phyloP scores from a whole-genome alignment of 495 filamentous ascomycete species.

The Podospora sp. region DNA sequence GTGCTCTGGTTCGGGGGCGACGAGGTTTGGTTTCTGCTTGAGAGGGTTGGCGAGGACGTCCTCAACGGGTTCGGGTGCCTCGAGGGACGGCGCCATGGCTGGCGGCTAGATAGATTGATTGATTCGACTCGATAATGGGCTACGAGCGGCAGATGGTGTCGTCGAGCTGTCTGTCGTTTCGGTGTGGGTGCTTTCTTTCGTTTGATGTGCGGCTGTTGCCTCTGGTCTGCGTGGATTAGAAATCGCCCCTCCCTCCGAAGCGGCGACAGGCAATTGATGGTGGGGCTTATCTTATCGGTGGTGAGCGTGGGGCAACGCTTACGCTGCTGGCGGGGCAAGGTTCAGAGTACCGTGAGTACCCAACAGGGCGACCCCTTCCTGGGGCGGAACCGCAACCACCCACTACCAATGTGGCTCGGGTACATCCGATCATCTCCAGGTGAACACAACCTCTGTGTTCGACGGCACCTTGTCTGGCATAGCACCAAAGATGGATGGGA shows the following conservation, averaged over 20 bases:
- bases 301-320: not conserved
- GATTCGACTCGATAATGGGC: conserved; percentile 4
- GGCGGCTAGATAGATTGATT: not conserved
- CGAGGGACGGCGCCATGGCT: conserved; percentile 60
- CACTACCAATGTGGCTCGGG: not conserved
- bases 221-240: conserved; percentile 27
- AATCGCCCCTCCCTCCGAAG: conserved; percentile 21
- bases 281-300: conserved; percentile 23
- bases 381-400: not conserved
- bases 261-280: conserved; percentile 11
- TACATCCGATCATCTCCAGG: conserved; percentile 8
- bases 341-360: not conserved
- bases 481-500: not conserved
- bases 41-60: conserved; percentile 69
- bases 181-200: not conserved
- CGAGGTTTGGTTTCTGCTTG: conserved; percentile 72
- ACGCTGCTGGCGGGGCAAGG: not conserved
- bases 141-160: not conserved
- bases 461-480: not conserved
- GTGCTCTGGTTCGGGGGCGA: conserved; percentile 95
- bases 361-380: not conserved
- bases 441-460: not conserved
- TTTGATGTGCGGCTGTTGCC: not conserved
- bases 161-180: not conserved
- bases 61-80: conserved; percentile 64